Evolutionary conservation across 345 rosid genomes (phyloP).

Genomic region (Aurinia saxatilis): DNA sequence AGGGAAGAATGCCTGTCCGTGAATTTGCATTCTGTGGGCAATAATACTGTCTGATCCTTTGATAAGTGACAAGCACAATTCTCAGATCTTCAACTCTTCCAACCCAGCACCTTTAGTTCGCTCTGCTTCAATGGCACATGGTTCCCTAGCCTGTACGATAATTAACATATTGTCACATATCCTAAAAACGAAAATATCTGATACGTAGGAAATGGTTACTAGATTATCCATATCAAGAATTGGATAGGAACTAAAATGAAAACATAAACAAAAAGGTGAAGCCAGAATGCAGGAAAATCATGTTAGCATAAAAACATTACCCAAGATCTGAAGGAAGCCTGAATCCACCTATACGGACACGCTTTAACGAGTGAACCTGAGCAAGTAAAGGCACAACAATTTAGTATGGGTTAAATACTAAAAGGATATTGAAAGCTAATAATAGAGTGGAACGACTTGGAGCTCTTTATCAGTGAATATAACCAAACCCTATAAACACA

Average conservation of each 20-base stretch:
- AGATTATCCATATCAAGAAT: neutral
- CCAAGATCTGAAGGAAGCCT: conserved; percentile 90
- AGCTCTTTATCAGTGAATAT: neutral
- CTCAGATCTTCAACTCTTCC: conserved; percentile 38
- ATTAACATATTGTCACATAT: neutral
- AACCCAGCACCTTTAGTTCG: conserved; percentile 67
- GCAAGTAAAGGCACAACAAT: conserved; percentile 6
- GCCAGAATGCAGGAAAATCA: neutral
- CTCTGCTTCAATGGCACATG: conserved; percentile 56
- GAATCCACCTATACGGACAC: conserved; percentile 81
- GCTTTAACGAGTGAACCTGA: conserved; percentile 79
- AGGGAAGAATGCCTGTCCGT: too few relatives aligned
- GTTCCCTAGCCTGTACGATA: conserved; percentile 59
- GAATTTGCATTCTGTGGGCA: neutral
- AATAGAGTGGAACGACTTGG: neutral
- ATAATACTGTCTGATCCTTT: neutral
- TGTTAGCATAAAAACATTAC: conserved; percentile 33
- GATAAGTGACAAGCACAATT: neutral
- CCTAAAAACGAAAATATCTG: neutral
- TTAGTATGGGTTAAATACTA: neutral
- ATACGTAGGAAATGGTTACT: neutral
- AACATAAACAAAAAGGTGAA: neutral
- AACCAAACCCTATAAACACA: neutral
- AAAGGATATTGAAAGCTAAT: neutral
- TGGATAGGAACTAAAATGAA: neutral